Base-by-base conservation (phyloP, 2,329 filamentous ascomycete species). In the Diatrype stigma region DNA sequence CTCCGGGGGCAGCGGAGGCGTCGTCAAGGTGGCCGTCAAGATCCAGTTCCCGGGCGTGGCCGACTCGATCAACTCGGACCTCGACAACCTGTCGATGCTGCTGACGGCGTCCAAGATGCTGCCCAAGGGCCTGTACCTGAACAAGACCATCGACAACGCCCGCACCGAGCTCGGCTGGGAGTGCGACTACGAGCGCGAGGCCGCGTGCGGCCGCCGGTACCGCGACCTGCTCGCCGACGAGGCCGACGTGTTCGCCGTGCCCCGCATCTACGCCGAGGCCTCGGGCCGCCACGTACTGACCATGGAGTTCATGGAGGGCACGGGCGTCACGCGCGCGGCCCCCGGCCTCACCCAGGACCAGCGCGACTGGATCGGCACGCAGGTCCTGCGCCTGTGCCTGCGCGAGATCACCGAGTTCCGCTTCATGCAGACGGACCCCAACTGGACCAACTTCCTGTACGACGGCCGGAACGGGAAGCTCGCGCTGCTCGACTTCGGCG, bases 371-470 rank as follows among this genome's bases (percentile, higher is more conserved):
- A 96, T 99, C 63, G 94, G 94, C 48, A 94, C 90, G 0, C 89
- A 97, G 63, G 89, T 97, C 58, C 80, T 97, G 48, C 88, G 91
- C 3, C 84, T 99, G 11, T 97, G 91, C 66, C 80, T 97, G 37
- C 86, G 92, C 52, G 94, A 97, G 72, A 93, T 97, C 60, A 86
- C 86, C 57, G 90, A 96, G 70, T 97, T 96, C 81, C 85, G 80
- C 54, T 97, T 96, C 74, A 99, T 99, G 94, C 94, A 99, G 73
- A 99, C 94, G 5, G 94, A 99, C 66, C 94, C 94, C 38, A 99
- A 99, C 76, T 99, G 94, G 94, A 97, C 93, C 32, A 99, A 99
- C 71, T 99, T 99, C 70, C 78, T 97, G 19, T 99, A 90, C 77
- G 94, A 97, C 62, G 75, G 84, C 61, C 87, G 84, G n/a, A n/a